Evolutionary conservation across 2,329 filamentous ascomycete genomes (phyloP).

Genomic region (Penicillium sp.): DNA sequence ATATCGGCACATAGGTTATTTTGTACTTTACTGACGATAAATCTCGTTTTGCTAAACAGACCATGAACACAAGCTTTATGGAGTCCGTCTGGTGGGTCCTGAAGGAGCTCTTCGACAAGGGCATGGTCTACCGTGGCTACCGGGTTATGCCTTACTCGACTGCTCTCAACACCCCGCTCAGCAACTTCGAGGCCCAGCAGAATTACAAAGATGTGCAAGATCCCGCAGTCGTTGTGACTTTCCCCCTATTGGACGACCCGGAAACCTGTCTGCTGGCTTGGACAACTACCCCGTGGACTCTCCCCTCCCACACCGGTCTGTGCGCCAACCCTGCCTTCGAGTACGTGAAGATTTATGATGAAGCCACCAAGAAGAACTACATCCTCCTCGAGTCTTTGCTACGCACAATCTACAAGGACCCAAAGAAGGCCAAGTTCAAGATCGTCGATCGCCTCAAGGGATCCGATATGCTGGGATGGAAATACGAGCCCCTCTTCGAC

Average conservation of each 20-base stretch:
- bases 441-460: conserved; percentile 77
- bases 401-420: conserved; percentile 85
- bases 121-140: conserved; percentile 83
- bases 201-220: conserved; percentile 95
- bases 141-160: conserved; percentile 96
- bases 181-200: conserved; percentile 91
- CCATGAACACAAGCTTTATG: conserved; percentile 95
- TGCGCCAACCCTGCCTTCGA: conserved; percentile 81
- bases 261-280: conserved; percentile 77
- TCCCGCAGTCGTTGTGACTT: conserved; percentile 83
- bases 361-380: conserved; percentile 78
- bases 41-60: conserved; percentile 49
- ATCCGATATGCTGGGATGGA: conserved; percentile 82
- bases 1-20: not conserved
- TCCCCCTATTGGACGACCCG: conserved; percentile 77
- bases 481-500: conserved; percentile 83
- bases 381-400: conserved; percentile 81
- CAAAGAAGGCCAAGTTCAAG: conserved; percentile 92
- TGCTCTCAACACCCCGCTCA: conserved; percentile 81
- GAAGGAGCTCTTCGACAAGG: conserved; percentile 77
- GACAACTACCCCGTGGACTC: conserved; percentile 88
- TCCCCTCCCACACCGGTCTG: conserved; percentile 77
- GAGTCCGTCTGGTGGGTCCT: conserved; percentile 80
- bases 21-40: not conserved
- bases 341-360: conserved; percentile 83